These are phyloP conservation scores for Yarrowia phangngaensis DNA, from an alignment of 805 yeast genomes.

Conservation along the genomic window DNA sequence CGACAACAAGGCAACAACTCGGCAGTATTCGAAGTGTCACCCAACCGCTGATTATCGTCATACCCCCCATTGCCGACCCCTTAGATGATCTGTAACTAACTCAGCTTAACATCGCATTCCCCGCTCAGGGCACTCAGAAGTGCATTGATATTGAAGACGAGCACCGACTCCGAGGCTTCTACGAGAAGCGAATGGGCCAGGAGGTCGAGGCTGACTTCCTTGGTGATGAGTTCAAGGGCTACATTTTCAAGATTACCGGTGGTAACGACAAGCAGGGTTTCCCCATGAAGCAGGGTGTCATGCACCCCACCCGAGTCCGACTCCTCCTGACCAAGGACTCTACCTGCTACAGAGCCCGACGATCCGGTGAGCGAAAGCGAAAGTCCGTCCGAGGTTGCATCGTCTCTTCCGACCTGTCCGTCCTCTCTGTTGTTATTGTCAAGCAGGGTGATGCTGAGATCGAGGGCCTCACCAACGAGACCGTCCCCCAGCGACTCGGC, in stretches of 20 bases:
- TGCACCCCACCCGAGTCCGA: conserved; percentile 99
- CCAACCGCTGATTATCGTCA: too few species aligned
- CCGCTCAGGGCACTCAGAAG: conserved; percentile 99
- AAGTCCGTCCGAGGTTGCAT: conserved; percentile 99
- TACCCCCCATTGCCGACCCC: too few species aligned
- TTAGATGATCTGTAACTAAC: conserved; percentile 1
- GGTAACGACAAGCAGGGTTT: conserved; percentile 99
- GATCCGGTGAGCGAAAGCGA: conserved; percentile 99
- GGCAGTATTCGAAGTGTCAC: too few species aligned
- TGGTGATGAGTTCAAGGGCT: conserved; percentile 99
- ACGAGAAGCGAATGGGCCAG: conserved; percentile 99
- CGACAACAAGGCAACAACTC: background rate
- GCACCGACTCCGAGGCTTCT: conserved; percentile 96
- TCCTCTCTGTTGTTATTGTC: conserved; percentile 84
- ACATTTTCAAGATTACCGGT: conserved; percentile 97
- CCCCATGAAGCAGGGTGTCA: conserved; percentile 99
- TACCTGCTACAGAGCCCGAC: conserved; percentile 99
- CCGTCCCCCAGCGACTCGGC: conserved; percentile 98
- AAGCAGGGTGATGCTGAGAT: conserved; percentile 97
- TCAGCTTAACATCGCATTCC: conserved; percentile 98
- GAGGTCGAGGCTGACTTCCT: conserved; percentile 98
- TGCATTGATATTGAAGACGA: conserved; percentile 97
- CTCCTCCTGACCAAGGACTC: conserved; percentile 87
- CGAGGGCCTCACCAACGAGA: conserved; percentile 90
- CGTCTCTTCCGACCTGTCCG: conserved; percentile 95